Percentiles rank a stretch among this genome's conserved stretches.
These are phyloP conservation scores for Rhizopogon sp. DNA, from an alignment of 768 basidiomycete species.

Conservation along the genomic window DNA sequence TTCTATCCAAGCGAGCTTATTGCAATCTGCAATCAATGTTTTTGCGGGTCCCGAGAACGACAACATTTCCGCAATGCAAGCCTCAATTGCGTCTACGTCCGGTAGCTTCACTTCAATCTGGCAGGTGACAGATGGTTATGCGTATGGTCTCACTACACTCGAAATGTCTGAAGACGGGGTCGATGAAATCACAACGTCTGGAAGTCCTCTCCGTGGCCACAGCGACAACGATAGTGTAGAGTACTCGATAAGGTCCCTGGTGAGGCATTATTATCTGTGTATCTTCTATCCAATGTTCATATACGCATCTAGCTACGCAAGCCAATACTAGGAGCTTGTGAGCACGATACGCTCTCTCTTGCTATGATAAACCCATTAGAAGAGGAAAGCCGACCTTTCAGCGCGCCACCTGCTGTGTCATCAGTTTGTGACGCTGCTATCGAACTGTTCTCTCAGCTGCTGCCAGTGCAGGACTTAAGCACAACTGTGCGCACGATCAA, in stretches of 20 bases:
- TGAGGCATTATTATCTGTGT: slow-evolving; percentile 28
- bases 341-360: slow-evolving; percentile 78
- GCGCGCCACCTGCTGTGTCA: slow-evolving; percentile 73
- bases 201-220: slow-evolving; percentile 25
- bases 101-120: slow-evolving; percentile 84
- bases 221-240: slow-evolving; percentile 79
- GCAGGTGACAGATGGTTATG: slow-evolving; percentile 86
- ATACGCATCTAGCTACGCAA: slow-evolving; percentile 35
- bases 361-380: slow-evolving; percentile 47
- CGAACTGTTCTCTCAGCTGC: slow-evolving; percentile 75
- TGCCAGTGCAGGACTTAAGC: slow-evolving; percentile 70
- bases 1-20: slow-evolving; percentile 70
- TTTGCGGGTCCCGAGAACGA: slow-evolving; percentile 89
- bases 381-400: slow-evolving; percentile 42
- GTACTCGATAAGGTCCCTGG: slow-evolving; percentile 71
- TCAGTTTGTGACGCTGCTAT: slow-evolving; percentile 86
- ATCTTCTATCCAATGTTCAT: neutral
- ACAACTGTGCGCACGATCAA: slow-evolving; percentile 50
- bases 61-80: slow-evolving; percentile 80
- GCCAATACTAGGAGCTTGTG: slow-evolving; percentile 78
- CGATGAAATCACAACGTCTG: slow-evolving; percentile 12
- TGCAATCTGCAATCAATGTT: slow-evolving; percentile 75
- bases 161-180: slow-evolving; percentile 45
- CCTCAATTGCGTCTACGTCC: slow-evolving; percentile 82
- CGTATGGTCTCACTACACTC: slow-evolving; percentile 80